Evolutionary conservation across 2,329 filamentous ascomycete genomes (phyloP).

Genomic region (Talaromyces sp.): DNA sequence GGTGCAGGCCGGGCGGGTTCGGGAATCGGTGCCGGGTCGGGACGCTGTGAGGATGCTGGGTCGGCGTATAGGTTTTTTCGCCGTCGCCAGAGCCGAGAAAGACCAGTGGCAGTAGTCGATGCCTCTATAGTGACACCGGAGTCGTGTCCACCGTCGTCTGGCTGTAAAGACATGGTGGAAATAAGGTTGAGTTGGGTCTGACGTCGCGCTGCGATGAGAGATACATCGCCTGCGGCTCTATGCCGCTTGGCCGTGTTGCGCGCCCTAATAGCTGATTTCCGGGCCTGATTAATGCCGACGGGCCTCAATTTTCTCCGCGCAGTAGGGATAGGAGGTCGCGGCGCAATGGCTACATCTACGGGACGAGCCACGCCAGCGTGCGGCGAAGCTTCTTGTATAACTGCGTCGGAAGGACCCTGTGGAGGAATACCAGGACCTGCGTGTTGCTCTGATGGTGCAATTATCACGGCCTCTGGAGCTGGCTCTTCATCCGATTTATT

Average conservation of each 20-base stretch:
- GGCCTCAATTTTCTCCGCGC: too few relatives aligned
- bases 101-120: not conserved
- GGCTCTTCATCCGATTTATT: not conserved
- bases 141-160: not conserved
- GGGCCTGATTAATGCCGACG: too few relatives aligned
- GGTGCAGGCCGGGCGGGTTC: not conserved
- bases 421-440: too few relatives aligned
- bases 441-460: too few relatives aligned
- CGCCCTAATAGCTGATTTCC: too few relatives aligned
- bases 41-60: not conserved
- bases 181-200: not conserved
- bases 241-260: too few relatives aligned
- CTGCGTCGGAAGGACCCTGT: too few relatives aligned
- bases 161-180: not conserved
- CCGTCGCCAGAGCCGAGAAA: not conserved
- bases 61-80: not conserved
- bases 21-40: not conserved
- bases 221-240: too few relatives aligned
- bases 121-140: not conserved
- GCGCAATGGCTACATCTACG: too few relatives aligned
- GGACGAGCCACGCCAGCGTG: too few relatives aligned
- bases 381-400: too few relatives aligned
- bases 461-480: not conserved
- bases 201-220: not conserved
- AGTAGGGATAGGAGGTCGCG: too few relatives aligned